A percentile compares a stretch with the other conserved stretches of the same genome.
Conservation (phyloP, 352 stramenopile species). For the Phytophthora europaea region DNA sequence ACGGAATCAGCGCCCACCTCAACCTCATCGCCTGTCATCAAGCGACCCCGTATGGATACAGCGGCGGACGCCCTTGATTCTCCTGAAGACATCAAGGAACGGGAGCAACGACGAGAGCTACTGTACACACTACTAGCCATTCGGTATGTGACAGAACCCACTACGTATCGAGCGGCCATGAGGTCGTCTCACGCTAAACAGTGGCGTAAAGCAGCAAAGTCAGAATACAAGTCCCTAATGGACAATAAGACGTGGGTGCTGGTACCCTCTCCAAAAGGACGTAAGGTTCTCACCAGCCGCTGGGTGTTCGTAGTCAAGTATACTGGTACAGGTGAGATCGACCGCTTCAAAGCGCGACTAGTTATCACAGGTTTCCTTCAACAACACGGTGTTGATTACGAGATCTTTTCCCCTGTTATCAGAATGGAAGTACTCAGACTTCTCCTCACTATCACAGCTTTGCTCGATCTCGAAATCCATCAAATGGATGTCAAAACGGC, state of each 20-base stretch:
- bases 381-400: background rate
- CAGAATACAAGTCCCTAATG: constrained; percentile 9
- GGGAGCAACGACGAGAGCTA: background rate
- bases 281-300: background rate
- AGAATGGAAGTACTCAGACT: constrained; percentile 10
- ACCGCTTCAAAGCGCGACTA: background rate
- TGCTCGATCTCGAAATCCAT: constrained; percentile 26
- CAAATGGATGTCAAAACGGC: constrained; percentile 38
- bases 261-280: background rate
- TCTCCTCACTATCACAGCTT: background rate
- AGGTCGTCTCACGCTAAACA: constrained; percentile 6
- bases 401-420: constrained; percentile 11
- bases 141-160: constrained; percentile 9
- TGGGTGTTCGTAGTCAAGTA: constrained; percentile 16
- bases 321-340: constrained; percentile 7
- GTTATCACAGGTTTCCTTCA: constrained; percentile 4
- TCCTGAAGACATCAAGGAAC: constrained; percentile 7
- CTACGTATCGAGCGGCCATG: constrained; percentile 10
- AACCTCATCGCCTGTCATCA: background rate
- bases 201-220: constrained; percentile 1
- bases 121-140: constrained; percentile 8
- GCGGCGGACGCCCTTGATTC: background rate
- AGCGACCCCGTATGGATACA: background rate
- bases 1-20: constrained; percentile 1
- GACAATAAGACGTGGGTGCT: constrained; percentile 5